Evolutionary conservation across 495 filamentous ascomycete species (phyloP), one percentile per base, ranked within the genome.

Genomic region (Eremomyces bilateralis): DNA sequence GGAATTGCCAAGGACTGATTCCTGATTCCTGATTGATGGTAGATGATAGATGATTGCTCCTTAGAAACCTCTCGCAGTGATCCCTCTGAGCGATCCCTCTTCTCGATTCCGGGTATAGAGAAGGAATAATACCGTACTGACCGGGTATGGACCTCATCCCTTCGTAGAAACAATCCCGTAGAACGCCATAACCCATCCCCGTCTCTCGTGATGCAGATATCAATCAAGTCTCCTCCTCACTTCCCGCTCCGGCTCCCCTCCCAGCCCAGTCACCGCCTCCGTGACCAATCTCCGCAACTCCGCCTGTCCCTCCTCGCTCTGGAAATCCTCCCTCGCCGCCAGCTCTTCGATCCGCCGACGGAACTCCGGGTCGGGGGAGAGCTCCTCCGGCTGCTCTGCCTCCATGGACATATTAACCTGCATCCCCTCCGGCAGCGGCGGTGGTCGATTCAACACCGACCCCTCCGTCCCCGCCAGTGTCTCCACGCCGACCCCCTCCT

Each of bases 311-410:
- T 54, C 52, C 36, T 57, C 54, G 2, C 41, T 42, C 36, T 58
- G 42, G 36, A 60, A 59, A 35, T 61, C 58, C 11, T 54, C 47
- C 16, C 57, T 29, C 8, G 52, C 47, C 11, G 58, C 58, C 10
- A 61, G 39, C 38, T 57, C 55, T 36, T 61, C 58, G 17, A 61
- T 61, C 8, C 55, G 41, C 20, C 52, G 38, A 35, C 50, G 47
- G 41, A 61, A 56, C 34, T 56, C 58, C 21, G 58, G 58, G 32
- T 61, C 58, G 15, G 54, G 50, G 18, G 37, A 40, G 6, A 15
- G 32, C 8, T 46, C 48, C 4, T 42, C 52, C 10, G 45, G 48
- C 3, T 46, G 46, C 21, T 46, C 45, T 22, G 38, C 39, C 43
- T 56, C 45, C 0, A 50, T 51, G 13, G 53, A 47, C 3, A 59